Evolutionary conservation across 2,329 filamentous ascomycete species (phyloP).

Genomic region (Sclerotinia minor): DNA sequence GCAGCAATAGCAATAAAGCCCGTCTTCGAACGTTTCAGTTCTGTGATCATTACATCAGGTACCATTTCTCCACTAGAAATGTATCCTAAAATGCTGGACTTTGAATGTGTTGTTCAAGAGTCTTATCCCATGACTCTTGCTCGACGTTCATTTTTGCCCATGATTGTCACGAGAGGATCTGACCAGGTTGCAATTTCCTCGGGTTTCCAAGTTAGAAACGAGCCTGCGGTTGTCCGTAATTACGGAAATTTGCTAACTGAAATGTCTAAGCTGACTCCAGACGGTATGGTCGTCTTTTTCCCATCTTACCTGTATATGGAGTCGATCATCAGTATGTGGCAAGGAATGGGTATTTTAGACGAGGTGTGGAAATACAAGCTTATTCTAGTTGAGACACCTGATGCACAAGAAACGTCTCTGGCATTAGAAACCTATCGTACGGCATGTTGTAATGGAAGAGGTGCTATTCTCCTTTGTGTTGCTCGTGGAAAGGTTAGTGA

Average conservation of each 20-base stretch:
- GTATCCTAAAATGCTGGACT: slow-evolving; percentile 98
- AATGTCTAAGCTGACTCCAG: slow-evolving; percentile 92
- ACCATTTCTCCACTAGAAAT: slow-evolving; percentile 97
- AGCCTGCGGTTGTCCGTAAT: slow-evolving; percentile 94
- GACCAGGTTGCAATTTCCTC: slow-evolving; percentile 93
- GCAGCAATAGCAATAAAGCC: slow-evolving; percentile 97
- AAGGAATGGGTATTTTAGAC: slow-evolving; percentile 96
- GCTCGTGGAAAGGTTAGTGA: slow-evolving; percentile 96
- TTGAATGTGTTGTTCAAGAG: slow-evolving; percentile 88
- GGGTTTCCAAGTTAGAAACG: slow-evolving; percentile 91
- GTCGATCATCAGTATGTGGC: slow-evolving; percentile 98
- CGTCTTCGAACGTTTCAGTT: slow-evolving; percentile 95
- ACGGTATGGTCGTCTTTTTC: slow-evolving; percentile 99
- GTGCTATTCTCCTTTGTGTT: slow-evolving; percentile 90
- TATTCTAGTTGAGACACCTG: slow-evolving; percentile 95
- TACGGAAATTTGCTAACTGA: slow-evolving; percentile 92
- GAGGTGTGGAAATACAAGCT: slow-evolving; percentile 99
- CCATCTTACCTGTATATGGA: slow-evolving; percentile 99
- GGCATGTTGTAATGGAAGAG: slow-evolving; percentile 94
- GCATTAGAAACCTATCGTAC: slow-evolving; percentile 96
- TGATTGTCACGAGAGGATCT: slow-evolving; percentile 94
- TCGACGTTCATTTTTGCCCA: slow-evolving; percentile 89
- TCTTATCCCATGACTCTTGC: slow-evolving; percentile 97
- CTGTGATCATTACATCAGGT: slow-evolving; percentile 96
- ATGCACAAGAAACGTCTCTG: slow-evolving; percentile 93